Evolutionary conservation across 2,329 filamentous ascomycete species (phyloP).

Genomic region (Colletotrichum tanaceti): DNA sequence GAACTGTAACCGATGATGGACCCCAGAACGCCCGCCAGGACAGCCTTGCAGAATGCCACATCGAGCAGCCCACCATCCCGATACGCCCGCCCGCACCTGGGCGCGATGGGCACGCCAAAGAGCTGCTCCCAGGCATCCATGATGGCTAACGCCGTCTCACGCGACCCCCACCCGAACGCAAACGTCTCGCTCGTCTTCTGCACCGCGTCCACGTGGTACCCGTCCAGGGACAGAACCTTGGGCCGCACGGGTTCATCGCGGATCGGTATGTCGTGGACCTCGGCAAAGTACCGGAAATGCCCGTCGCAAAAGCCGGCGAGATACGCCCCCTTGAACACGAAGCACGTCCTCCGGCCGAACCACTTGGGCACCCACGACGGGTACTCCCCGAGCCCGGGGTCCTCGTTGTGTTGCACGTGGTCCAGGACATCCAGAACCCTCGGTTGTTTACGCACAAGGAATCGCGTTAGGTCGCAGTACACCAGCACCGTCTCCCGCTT

Average conservation of each 20-base stretch:
- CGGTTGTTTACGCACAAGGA: slow-evolving; percentile 37
- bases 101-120: slow-evolving; percentile 7
- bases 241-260: slow-evolving; percentile 18
- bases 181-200: slow-evolving; percentile 14
- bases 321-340: slow-evolving; percentile 30
- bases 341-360: slow-evolving; percentile 31
- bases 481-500: slow-evolving; percentile 31
- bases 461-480: slow-evolving; percentile 40
- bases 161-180: slow-evolving; percentile 13
- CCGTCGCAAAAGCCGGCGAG: slow-evolving; percentile 37
- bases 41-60: slow-evolving; percentile 36
- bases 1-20: slow-evolving; percentile 16
- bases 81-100: slow-evolving; percentile 19
- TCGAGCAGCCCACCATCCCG: slow-evolving; percentile 32
- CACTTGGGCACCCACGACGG: slow-evolving; percentile 41
- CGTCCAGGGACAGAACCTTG: slow-evolving; percentile 31
- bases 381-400: slow-evolving; percentile 32
- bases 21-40: slow-evolving; percentile 29
- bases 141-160: slow-evolving; percentile 1
- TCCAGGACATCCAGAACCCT: slow-evolving; percentile 35
- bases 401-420: slow-evolving; percentile 36
- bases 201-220: slow-evolving; percentile 34
- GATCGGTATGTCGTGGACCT: slow-evolving; percentile 28
- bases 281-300: slow-evolving; percentile 29
- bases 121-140: slow-evolving; percentile 15